A percentile compares a stretch with the other conserved stretches of the same genome.
Conservation (phyloP, 495 filamentous ascomycete species). For the Aspergillus carlsbadensis region DNA sequence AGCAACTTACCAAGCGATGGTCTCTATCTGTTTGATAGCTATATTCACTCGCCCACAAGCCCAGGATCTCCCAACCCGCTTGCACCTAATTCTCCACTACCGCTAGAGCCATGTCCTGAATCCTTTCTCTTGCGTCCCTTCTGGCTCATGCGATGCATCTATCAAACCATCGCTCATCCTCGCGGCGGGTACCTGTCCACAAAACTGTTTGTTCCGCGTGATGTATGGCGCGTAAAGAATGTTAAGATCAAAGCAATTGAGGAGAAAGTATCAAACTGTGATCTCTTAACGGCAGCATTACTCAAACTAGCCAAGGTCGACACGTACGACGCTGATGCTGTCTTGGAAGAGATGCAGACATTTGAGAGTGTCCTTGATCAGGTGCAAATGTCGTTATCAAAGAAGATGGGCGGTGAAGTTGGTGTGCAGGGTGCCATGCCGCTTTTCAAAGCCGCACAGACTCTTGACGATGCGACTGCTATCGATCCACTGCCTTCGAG, state of each 20-base stretch:
- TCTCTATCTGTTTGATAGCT: slow-evolving; percentile 78
- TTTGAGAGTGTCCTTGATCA: slow-evolving; percentile 85
- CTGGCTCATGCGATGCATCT: slow-evolving; percentile 93
- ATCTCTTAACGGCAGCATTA: slow-evolving; percentile 86
- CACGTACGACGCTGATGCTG: slow-evolving; percentile 82
- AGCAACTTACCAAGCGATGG: slow-evolving; percentile 62
- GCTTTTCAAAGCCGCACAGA: slow-evolving; percentile 66
- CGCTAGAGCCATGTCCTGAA: slow-evolving; percentile 88
- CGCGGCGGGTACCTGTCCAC: slow-evolving; percentile 89
- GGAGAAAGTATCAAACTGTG: slow-evolving; percentile 93
- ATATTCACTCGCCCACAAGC: slow-evolving; percentile 72
- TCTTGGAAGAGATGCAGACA: slow-evolving; percentile 94
- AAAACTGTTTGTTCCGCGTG: slow-evolving; percentile 85
- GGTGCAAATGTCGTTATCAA: slow-evolving; percentile 69
- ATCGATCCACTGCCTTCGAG: slow-evolving; percentile 45
- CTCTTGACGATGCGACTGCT: slow-evolving; percentile 39
- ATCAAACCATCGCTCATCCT: slow-evolving; percentile 88
- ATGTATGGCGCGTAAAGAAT: slow-evolving; percentile 91
- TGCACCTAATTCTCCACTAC: slow-evolving; percentile 59
- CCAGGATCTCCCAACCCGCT: slow-evolving; percentile 66
- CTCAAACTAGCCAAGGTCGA: slow-evolving; percentile 81
- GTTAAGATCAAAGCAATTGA: slow-evolving; percentile 89
- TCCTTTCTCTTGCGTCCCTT: slow-evolving; percentile 86
- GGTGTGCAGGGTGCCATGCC: slow-evolving; percentile 68
- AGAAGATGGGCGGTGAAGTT: slow-evolving; percentile 88